A percentile compares a stretch with the other conserved stretches of the same genome.
Conservation (phyloP, 345 rosid species). For the Viola odorata region DNA sequence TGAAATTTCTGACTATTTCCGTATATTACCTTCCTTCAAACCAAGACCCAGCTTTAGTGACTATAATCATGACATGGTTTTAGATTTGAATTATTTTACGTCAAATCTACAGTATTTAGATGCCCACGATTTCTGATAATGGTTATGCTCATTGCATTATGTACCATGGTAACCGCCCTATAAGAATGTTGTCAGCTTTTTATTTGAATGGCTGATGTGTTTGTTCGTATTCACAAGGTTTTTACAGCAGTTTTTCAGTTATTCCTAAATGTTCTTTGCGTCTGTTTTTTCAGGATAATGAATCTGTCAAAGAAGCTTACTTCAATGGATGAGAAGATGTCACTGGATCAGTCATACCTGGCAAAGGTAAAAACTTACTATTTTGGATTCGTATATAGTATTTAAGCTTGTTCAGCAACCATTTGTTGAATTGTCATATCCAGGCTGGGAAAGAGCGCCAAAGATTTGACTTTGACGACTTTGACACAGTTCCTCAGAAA, state of each 20-base stretch:
- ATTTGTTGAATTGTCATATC: background rate
- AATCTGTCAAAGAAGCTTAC: constrained; percentile 74
- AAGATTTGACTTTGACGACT: constrained; percentile 89
- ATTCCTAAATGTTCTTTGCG: background rate
- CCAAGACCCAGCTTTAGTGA: too few species aligned
- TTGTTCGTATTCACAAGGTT: background rate
- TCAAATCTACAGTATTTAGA: too few species aligned
- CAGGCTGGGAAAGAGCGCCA: constrained; percentile 91
- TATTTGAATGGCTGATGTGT: too few species aligned
- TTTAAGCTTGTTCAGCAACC: constrained; percentile 8
- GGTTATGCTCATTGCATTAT: too few species aligned
- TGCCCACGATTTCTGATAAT: too few species aligned
- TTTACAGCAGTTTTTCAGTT: background rate
- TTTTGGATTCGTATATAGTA: constrained; percentile 6
- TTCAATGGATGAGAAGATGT: constrained; percentile 66
- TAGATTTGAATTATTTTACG: too few species aligned
- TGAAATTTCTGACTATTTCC: too few species aligned
- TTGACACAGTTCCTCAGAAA: constrained; percentile 81
- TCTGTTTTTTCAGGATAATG: constrained; percentile 48
- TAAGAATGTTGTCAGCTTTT: too few species aligned
- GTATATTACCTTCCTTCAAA: too few species aligned
- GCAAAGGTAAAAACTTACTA: constrained; percentile 47
- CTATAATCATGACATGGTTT: too few species aligned
- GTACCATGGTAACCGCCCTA: too few species aligned
- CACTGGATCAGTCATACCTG: constrained; percentile 75